These are phyloP conservation scores for Yarrowia porcina DNA, from an alignment of 805 yeast species.

Conservation along the genomic window DNA sequence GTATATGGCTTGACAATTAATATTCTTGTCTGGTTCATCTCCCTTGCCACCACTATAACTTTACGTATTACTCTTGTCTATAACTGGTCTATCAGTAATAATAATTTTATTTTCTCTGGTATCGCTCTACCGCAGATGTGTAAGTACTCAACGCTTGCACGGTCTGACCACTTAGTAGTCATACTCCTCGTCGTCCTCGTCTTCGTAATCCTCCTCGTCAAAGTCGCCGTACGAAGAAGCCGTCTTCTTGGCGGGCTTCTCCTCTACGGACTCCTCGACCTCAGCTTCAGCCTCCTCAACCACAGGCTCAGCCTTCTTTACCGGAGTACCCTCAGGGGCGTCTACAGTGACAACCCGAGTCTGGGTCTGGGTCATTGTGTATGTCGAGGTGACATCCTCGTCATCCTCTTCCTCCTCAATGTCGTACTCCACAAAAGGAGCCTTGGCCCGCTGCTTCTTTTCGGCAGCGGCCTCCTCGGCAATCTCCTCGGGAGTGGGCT, in stretches of 20 bases:
- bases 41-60: no score
- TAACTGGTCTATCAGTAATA: no score
- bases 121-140: background rate
- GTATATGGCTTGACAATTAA: no score
- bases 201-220: conserved; percentile 23
- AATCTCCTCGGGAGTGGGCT: conserved; percentile 31
- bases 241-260: background rate
- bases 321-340: background rate
- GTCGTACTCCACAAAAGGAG: conserved; percentile 26
- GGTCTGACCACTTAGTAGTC: background rate
- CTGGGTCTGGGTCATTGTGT: conserved; percentile 11
- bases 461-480: conserved; percentile 22
- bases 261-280: background rate
- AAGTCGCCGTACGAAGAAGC: conserved; percentile 16
- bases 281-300: conserved; percentile 1
- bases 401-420: conserved; percentile 13
- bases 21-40: no score
- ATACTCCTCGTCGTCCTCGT: conserved; percentile 20
- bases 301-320: background rate
- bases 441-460: conserved; percentile 26
- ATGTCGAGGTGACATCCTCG: conserved; percentile 16
- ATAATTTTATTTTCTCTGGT: background rate
- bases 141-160: background rate
- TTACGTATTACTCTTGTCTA: no score
- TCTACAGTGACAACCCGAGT: conserved; percentile 5